These are phyloP conservation scores for Hypholoma sublateritium DNA, from an alignment of 768 basidiomycete genomes.

Conservation along the genomic window DNA sequence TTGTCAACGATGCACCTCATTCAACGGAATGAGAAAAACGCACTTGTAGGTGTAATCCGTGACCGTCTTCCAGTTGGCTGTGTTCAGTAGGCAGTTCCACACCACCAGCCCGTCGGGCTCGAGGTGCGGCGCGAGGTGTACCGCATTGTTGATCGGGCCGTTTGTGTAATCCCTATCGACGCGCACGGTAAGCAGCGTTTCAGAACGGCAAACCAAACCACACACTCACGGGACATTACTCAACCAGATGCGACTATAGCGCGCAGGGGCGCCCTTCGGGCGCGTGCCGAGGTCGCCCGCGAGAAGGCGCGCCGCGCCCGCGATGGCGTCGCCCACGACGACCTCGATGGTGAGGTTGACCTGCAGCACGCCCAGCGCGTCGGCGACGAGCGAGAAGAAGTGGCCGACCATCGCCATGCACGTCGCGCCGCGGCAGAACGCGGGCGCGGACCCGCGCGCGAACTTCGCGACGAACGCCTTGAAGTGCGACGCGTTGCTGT, in stretches of 20 bases:
- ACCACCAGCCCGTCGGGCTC: slow-evolving; percentile 3
- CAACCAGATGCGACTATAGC: slow-evolving; percentile 19
- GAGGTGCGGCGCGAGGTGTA: slow-evolving; percentile 14
- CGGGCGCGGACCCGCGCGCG: neutral
- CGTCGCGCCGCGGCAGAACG: slow-evolving; percentile 1
- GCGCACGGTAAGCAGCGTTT: neutral
- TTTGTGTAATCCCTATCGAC: slow-evolving; percentile 16
- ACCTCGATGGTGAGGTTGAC: slow-evolving; percentile 11
- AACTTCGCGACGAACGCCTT: neutral
- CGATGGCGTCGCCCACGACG: slow-evolving; percentile 8
- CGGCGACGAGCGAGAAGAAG: slow-evolving; percentile 12
- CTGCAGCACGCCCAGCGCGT: slow-evolving; percentile 8
- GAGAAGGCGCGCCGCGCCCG: slow-evolving; percentile 12
- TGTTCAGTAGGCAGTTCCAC: slow-evolving; percentile 19
- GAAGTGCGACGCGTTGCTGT: neutral
- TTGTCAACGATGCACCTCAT: neutral
- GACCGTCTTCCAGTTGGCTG: neutral
- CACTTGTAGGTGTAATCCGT: slow-evolving; percentile 12
- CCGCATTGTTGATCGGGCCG: slow-evolving; percentile 13
- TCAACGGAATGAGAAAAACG: neutral
- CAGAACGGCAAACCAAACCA: neutral
- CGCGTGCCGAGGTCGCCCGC: slow-evolving; percentile 17
- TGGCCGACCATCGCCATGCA: slow-evolving; percentile 4
- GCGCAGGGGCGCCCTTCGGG: slow-evolving; percentile 11
- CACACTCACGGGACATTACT: slow-evolving; percentile 20